phyloP scores from a whole-genome alignment of 75 land plant species.

The Adiantum capillusveneris region DNA sequence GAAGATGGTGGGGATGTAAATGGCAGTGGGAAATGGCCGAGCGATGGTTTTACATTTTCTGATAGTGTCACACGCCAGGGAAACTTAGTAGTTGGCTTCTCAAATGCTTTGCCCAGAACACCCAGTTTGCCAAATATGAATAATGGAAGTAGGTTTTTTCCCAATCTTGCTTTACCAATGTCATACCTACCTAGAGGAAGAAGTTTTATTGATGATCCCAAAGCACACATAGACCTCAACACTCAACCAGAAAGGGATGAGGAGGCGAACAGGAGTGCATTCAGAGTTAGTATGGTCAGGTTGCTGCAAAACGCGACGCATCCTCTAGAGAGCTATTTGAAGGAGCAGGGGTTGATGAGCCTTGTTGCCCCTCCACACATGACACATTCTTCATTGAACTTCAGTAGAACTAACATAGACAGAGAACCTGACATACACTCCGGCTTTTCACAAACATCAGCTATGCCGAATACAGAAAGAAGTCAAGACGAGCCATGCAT shows the following conservation, averaged over 20 bases:
- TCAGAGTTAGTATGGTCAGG: slow-evolving; percentile 44
- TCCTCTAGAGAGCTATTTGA: slow-evolving; percentile 51
- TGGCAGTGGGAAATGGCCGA: slow-evolving; percentile 7
- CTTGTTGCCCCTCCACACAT: slow-evolving; percentile 6
- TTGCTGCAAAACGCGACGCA: slow-evolving; percentile 48
- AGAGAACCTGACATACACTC: not conserved
- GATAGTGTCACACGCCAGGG: slow-evolving; percentile 19
- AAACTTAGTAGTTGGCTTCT: slow-evolving; percentile 7
- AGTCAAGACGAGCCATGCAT: slow-evolving; percentile 2
- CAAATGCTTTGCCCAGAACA: not conserved
- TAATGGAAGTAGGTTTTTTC: slow-evolving; percentile 13
- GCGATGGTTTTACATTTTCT: slow-evolving; percentile 18
- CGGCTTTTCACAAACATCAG: not conserved
- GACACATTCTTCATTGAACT: not conserved
- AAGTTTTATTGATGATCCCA: slow-evolving; percentile 15
- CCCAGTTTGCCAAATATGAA: slow-evolving; percentile 9
- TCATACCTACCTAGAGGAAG: not conserved
- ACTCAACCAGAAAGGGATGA: slow-evolving; percentile 89
- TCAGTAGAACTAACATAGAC: not conserved
- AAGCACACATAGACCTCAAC: slow-evolving; percentile 76
- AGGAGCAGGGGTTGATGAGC: slow-evolving; percentile 45
- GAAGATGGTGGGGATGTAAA: slow-evolving; percentile 22
- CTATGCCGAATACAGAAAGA: not conserved
- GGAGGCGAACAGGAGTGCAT: slow-evolving; percentile 31
- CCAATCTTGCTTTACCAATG: slow-evolving; percentile 20